Percentiles rank a stretch among this genome's conserved stretches.
Conservation (phyloP, 2,329 filamentous ascomycete genomes). For the Fusarium torulosum region DNA sequence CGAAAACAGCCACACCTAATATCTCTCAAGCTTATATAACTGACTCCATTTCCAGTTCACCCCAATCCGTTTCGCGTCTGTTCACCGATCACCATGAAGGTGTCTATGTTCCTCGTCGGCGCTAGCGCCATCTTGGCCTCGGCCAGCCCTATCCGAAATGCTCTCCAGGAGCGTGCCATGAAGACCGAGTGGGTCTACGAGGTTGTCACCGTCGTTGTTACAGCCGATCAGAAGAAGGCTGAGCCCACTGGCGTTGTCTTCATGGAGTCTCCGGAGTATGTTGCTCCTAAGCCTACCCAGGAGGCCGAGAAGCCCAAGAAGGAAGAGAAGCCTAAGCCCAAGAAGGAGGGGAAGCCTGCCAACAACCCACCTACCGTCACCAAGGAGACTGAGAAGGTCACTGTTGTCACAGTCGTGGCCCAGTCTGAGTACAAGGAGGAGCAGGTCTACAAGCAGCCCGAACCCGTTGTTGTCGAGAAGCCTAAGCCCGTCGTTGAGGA, state of each 20-base stretch:
- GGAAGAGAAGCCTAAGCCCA: slow-evolving; percentile 7
- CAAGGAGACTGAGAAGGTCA: slow-evolving; percentile 28
- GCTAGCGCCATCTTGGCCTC: slow-evolving; percentile 61
- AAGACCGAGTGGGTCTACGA: slow-evolving; percentile 59
- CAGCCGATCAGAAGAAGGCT: slow-evolving; percentile 47
- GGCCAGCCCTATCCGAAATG: slow-evolving; percentile 55
- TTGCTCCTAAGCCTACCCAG: slow-evolving; percentile 10
- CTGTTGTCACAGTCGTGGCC: slow-evolving; percentile 16
- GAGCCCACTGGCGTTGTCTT: slow-evolving; percentile 15
- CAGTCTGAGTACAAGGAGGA: slow-evolving; percentile 22
- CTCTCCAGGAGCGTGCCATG: slow-evolving; percentile 56
- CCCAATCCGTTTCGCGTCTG: slow-evolving; percentile 23
- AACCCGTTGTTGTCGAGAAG: slow-evolving; percentile 27
- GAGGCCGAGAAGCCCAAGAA: slow-evolving; percentile 2
- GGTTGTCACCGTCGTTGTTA: slow-evolving; percentile 60
- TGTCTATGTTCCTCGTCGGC: slow-evolving; percentile 60
- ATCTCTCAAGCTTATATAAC: slow-evolving; percentile 37
- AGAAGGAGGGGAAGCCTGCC: slow-evolving; percentile 21
- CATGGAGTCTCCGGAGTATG: slow-evolving; percentile 1
- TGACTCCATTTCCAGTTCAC: slow-evolving; percentile 40
- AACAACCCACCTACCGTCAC: slow-evolving; percentile 26
- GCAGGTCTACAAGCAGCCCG: slow-evolving; percentile 12
- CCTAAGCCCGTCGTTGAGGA: slow-evolving; percentile 16
- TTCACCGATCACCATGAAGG: slow-evolving; percentile 61
- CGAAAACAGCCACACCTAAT: slow-evolving; percentile 36